A percentile compares a stretch with the other conserved stretches of the same genome.
Evolutionary conservation across 805 yeast genomes (phyloP).

Genomic region (Nematodospora valgi): DNA sequence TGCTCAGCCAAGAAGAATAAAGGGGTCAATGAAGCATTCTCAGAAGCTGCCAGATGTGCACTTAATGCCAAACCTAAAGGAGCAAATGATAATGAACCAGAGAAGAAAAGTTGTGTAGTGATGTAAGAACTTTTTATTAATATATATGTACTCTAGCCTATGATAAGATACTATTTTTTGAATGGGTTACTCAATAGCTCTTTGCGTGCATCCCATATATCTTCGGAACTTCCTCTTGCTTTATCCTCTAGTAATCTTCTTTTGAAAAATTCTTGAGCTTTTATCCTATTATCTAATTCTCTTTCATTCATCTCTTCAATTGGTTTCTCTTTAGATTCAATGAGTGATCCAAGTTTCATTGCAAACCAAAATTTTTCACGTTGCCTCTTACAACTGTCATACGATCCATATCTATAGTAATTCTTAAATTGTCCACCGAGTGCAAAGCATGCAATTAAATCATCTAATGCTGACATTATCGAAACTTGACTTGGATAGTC

Average conservation of each 20-base stretch:
- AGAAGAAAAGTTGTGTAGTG: conserved; percentile 37
- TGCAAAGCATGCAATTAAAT: conserved; percentile 80
- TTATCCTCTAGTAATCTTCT: conserved; percentile 57
- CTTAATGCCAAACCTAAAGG: conserved; percentile 85
- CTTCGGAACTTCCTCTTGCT: conserved; percentile 74
- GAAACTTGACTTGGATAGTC: conserved; percentile 33
- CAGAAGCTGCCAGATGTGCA: conserved; percentile 98
- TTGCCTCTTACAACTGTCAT: conserved; percentile 67
- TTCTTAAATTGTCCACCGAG: conserved; percentile 85
- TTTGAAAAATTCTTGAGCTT: conserved; percentile 70
- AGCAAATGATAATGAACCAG: conserved; percentile 46
- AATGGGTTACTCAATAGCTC: conserved; percentile 37
- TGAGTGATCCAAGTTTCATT: conserved; percentile 45
- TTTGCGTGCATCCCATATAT: conserved; percentile 65
- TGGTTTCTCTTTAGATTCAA: conserved; percentile 15
- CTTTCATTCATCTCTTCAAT: conserved; percentile 23
- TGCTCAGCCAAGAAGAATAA: conserved; percentile 95
- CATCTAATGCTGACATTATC: conserved; percentile 77
- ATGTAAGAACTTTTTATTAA: conserved; percentile 24
- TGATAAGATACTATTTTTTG: too few species aligned
- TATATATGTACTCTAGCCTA: too few species aligned
- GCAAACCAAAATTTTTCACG: conserved; percentile 81
- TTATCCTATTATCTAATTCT: conserved; percentile 47
- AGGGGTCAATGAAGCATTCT: conserved; percentile 98
- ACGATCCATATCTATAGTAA: conserved; percentile 79